A percentile compares a stretch with the other conserved stretches of the same genome.
Evolutionary conservation across 2,329 filamentous ascomycete genomes (phyloP).

Genomic region (Fusarium haematococcum): DNA sequence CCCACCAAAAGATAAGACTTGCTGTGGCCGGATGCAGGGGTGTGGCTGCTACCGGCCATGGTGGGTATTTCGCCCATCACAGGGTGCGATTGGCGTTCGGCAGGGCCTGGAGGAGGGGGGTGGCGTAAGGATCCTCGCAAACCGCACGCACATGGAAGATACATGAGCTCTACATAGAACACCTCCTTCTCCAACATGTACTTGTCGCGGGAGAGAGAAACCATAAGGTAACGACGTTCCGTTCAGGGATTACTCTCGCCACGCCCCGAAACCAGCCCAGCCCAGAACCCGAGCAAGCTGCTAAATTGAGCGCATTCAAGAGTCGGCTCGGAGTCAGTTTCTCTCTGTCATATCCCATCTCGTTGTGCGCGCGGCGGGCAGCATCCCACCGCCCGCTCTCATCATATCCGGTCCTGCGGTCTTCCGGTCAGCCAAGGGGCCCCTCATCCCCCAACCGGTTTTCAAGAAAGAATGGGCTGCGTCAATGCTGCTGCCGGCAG

Average conservation of each 20-base stretch:
- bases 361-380: background rate
- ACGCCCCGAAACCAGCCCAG: background rate
- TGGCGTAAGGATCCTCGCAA: conserved; percentile 20
- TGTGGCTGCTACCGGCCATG: conserved; percentile 41
- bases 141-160: conserved; percentile 22
- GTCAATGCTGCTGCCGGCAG: conserved; percentile 1
- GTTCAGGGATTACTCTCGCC: background rate
- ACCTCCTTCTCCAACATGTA: conserved; percentile 2
- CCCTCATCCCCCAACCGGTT: background rate
- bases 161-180: conserved; percentile 24
- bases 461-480: conserved; percentile 2
- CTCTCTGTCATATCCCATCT: background rate
- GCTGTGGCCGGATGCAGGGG: conserved; percentile 45
- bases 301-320: background rate
- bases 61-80: conserved; percentile 25
- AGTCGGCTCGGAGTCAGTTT: background rate
- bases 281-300: background rate
- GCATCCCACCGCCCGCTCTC: conserved; percentile 11
- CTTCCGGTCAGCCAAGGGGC: conserved; percentile 1
- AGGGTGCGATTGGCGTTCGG: conserved; percentile 33
- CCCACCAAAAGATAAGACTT: conserved; percentile 43
- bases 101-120: conserved; percentile 19
- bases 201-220: background rate
- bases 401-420: conserved; percentile 21
- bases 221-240: background rate